A percentile compares a stretch with the other conserved stretches of the same genome.
Evolutionary conservation across 345 rosid species (phyloP).

Genomic region (Zanthoxylum bungeanum): DNA sequence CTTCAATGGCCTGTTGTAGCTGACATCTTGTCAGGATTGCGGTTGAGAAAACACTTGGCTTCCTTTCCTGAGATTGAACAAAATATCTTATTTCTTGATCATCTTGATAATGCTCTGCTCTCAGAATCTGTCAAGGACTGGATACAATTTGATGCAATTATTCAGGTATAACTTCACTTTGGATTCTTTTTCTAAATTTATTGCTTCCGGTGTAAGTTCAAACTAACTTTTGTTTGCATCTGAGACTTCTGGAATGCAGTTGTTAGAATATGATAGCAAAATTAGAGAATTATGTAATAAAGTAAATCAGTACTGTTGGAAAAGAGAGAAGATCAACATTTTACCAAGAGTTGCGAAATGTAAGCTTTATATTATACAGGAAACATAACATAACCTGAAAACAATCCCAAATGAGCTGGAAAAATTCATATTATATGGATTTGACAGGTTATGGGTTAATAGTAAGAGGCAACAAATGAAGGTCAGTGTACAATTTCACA

Average conservation of each 20-base stretch:
- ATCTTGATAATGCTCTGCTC: constrained; percentile 82
- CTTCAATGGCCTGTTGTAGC: constrained; percentile 89
- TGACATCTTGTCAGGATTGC: constrained; percentile 86
- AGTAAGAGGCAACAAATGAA: not conserved
- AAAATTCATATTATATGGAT: not conserved
- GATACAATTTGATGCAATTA: constrained; percentile 60
- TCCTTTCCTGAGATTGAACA: constrained; percentile 44
- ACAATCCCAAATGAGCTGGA: not conserved
- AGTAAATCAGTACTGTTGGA: not conserved
- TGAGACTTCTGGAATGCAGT: not conserved
- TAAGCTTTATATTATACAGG: not conserved
- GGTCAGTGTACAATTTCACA: not conserved
- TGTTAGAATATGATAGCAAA: not conserved
- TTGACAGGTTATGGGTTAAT: not conserved
- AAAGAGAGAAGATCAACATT: not conserved
- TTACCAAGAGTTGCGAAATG: not conserved
- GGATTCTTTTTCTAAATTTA: constrained; percentile 3
- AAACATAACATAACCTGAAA: not conserved
- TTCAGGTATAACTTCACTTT: constrained; percentile 60
- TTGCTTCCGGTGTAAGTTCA: constrained; percentile 7
- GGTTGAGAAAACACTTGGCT: constrained; percentile 64
- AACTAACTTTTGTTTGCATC: not conserved
- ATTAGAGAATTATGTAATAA: not conserved
- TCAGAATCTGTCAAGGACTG: constrained; percentile 58
- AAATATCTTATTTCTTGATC: constrained; percentile 59